Percentiles rank a stretch among this genome's conserved stretches.
phyloP scores from a whole-genome alignment of 139 green algal genomes.

The Chlamydomonas incerta region DNA sequence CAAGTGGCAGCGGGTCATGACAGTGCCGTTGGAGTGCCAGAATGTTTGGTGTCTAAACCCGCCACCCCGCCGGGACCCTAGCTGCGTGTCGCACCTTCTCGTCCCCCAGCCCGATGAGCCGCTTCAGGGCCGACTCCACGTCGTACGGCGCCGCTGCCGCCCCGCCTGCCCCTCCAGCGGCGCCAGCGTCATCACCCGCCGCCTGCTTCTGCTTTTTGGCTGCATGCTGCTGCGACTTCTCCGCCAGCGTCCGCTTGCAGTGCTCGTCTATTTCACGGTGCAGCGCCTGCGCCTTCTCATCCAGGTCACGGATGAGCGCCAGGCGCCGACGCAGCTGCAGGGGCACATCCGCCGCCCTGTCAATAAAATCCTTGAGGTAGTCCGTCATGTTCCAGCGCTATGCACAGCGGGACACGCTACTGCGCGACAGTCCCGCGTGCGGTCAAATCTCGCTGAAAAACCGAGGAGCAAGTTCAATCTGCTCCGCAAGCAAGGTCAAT shows the following conservation, averaged over 20 bases:
- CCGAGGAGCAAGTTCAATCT: too few species aligned
- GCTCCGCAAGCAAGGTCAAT: too few species aligned
- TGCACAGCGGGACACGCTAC: too few species aligned
- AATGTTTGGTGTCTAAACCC: too few species aligned
- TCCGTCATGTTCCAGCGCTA: constrained; percentile 33
- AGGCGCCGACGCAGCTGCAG: constrained; percentile 73
- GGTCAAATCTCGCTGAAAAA: too few species aligned
- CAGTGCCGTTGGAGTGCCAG: too few species aligned
- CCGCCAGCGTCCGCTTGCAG: constrained; percentile 33
- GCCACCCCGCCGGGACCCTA: too few species aligned
- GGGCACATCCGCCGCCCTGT: constrained; percentile 68
- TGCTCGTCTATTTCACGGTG: constrained; percentile 66
- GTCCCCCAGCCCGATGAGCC: constrained; percentile 7
- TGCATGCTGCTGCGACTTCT: background rate
- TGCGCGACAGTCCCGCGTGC: too few species aligned
- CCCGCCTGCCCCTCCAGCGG: too few species aligned
- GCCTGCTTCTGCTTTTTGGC: constrained; percentile 2
- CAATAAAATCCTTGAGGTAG: constrained; percentile 71
- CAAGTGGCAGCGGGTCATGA: too few species aligned
- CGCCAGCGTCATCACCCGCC: background rate
- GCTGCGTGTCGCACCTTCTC: constrained; percentile 14
- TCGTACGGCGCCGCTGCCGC: background rate
- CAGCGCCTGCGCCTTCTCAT: constrained; percentile 59
- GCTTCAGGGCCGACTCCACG: constrained; percentile 18
- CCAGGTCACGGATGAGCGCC: constrained; percentile 73